phyloP scores from a whole-genome alignment of 257 asterid species.

The Scutellaria baicalensis region DNA sequence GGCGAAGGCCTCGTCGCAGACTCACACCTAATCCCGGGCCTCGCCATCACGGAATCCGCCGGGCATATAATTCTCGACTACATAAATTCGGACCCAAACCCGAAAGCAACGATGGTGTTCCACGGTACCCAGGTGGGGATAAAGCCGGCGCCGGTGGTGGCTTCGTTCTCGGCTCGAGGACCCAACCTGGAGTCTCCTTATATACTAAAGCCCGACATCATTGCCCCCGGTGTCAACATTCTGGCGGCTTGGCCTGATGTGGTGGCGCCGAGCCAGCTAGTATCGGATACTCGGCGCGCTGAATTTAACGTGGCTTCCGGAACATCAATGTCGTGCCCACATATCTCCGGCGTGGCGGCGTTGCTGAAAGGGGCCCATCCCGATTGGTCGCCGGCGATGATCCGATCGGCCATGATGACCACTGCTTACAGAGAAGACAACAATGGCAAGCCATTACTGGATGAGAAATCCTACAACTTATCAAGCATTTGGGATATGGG shows the following conservation, averaged over 20 bases:
- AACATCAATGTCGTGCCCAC: conserved; percentile 97
- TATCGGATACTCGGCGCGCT: conserved; percentile 48
- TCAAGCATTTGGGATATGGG: conserved; percentile 64
- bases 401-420: conserved; percentile 82
- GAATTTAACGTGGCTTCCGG: conserved; percentile 70
- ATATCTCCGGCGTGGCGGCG: conserved; percentile 77
- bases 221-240: conserved; percentile 91
- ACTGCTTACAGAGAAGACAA: conserved; percentile 50
- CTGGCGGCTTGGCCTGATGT: conserved; percentile 85
- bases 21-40: conserved; percentile 67
- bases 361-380: conserved; percentile 80
- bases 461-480: conserved; percentile 41
- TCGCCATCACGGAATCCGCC: conserved; percentile 47
- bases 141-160: conserved; percentile 83
- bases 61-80: conserved; percentile 31
- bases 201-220: conserved; percentile 67
- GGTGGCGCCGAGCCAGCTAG: conserved; percentile 51
- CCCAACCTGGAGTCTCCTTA: conserved; percentile 43
- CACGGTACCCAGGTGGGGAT: conserved; percentile 59
- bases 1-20: conserved; percentile 91
- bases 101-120: conserved; percentile 54
- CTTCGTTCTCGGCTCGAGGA: conserved; percentile 83
- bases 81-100: conserved; percentile 37
- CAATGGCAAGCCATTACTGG: conserved; percentile 47
- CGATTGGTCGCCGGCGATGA: conserved; percentile 96